A percentile compares a stretch with the other conserved stretches of the same genome.
Conservation (phyloP, 768 basidiomycete genomes). For the Podaxis sp. region DNA sequence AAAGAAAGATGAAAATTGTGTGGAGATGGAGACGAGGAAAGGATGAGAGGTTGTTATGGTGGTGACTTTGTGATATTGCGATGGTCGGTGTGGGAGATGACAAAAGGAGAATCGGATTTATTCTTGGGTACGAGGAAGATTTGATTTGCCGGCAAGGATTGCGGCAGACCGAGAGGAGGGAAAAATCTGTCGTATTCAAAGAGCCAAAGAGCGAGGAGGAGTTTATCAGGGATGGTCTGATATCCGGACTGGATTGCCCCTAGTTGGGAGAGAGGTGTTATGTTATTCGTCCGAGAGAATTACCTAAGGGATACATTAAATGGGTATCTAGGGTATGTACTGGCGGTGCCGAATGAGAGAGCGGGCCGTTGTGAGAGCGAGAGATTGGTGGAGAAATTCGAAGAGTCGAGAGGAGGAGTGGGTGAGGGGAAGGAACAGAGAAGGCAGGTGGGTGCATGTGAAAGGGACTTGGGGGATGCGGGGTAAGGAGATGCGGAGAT, state of each 20-base stretch:
- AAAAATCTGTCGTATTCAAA: neutral
- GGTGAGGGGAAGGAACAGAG: neutral
- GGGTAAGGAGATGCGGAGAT: slow-evolving; percentile 10
- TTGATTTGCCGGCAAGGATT: neutral
- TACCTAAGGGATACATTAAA: neutral
- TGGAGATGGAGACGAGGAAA: neutral
- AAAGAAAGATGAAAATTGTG: neutral
- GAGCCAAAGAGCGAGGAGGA: neutral
- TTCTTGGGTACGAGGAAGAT: neutral
- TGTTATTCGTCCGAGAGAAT: neutral
- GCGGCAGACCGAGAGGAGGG: neutral
- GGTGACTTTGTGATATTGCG: no score
- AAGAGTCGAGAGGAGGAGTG: neutral
- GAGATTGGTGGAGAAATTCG: neutral
- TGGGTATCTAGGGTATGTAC: neutral
- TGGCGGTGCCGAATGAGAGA: neutral
- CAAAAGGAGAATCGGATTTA: neutral
- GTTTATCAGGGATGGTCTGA: neutral
- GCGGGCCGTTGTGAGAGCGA: neutral
- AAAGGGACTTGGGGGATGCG: slow-evolving; percentile 4
- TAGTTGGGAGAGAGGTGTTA: neutral
- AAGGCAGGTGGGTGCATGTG: neutral
- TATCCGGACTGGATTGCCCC: neutral
- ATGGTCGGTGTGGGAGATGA: neutral
- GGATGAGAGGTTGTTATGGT: neutral